Base-by-base conservation (phyloP, 2,329 filamentous ascomycete species). In the Fusarium sp. region DNA sequence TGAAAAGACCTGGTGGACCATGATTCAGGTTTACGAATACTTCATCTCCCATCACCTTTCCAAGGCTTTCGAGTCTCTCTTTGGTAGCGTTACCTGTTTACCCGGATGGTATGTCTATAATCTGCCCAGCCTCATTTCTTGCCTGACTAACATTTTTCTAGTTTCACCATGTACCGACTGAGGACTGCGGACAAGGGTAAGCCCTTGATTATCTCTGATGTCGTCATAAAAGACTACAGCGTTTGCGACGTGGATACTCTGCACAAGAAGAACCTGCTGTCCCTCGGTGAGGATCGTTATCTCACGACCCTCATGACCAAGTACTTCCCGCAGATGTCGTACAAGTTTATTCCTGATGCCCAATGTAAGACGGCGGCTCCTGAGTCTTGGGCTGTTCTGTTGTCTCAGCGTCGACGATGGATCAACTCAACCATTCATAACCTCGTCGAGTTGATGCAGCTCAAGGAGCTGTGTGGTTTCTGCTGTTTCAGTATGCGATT, bases 1-100 rank as follows among this genome's bases (percentile, higher is more conserved):
- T 80, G 94, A 98, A 75, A 89, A 91, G 72, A 95, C 91, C 76
- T 98, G 95, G 94, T 97, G 94, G 94, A 99, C 96, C 12, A 99
- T 99, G 96, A 99, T 99, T 77, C 96, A 99, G 81, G 96, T 99
- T 71, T 99, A 99, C 83, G 96, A 99, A 81, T 99, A 99, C 86
- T 99, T 95, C 81, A 99, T 99, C 78, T 98, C 96, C 31, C 96
- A 99, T 86, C 93, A 99, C 82, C 84, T 99, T 79, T 87, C 96
- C 57, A 99, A 99, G 85, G 94, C 96, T 67, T 99, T 99, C 78
- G 96, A 99, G 80, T 98, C 94, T 65, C 89, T 99, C 65, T 99
- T 99, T 78, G 96, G 95, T 78, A 97, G 94, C 80, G 96, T 99
- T 66, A 99, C 96, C 64, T 99, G 96, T 91, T 91, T 99, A 85